phyloP scores from a whole-genome alignment of 2,329 filamentous ascomycete genomes.

The Fusarium heterosporum region DNA sequence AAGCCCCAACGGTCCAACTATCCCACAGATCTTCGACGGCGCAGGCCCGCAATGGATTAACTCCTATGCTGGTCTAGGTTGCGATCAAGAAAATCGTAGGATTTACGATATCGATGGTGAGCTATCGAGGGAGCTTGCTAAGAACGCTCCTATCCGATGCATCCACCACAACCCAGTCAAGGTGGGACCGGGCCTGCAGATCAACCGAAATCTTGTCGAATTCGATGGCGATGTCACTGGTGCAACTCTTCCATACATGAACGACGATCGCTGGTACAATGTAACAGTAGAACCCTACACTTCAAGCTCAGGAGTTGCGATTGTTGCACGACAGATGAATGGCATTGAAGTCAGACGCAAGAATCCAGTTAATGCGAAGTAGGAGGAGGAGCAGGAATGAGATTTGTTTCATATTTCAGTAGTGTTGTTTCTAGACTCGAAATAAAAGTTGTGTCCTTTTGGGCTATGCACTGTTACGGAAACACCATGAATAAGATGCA shows the following conservation, averaged over 20 bases:
- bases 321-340: not conserved
- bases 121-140: not conserved
- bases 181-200: not conserved
- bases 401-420: too few species aligned
- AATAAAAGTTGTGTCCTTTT: too few species aligned
- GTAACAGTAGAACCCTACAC: rapidly evolving
- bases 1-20: too few species aligned
- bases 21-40: not conserved
- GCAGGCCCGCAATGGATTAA: not conserved
- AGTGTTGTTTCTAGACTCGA: too few species aligned
- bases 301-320: not conserved
- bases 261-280: not conserved
- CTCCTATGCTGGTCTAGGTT: not conserved
- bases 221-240: rapidly evolving
- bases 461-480: too few species aligned
- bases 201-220: not conserved
- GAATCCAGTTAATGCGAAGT: too few species aligned
- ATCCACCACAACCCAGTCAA: not conserved
- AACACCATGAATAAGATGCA: too few species aligned
- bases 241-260: not conserved
- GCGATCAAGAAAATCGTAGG: not conserved
- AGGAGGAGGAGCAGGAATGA: not conserved
- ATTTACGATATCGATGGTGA: not conserved
- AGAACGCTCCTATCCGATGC: not conserved
- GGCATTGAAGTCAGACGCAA: not conserved